phyloP scores from a whole-genome alignment of 192 early-diverging fungal species.

The Coemansia sp. region DNA sequence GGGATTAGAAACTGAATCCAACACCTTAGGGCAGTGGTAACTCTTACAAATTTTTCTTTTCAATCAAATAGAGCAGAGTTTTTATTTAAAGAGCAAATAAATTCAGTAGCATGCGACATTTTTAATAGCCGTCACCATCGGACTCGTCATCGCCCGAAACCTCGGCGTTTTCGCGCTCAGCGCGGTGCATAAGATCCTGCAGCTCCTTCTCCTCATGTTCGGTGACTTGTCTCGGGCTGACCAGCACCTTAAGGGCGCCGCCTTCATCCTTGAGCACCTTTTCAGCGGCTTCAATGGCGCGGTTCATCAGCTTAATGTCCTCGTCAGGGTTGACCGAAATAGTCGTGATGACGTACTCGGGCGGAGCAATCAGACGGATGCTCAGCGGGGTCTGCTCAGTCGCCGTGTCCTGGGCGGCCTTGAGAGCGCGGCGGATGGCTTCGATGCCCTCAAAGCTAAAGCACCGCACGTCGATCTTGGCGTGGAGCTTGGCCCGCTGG shows the following conservation, averaged over 20 bases:
- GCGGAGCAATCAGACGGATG: slow-evolving; percentile 89
- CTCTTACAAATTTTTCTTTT: too few relatives aligned
- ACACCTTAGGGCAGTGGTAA: too few relatives aligned
- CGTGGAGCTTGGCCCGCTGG: slow-evolving; percentile 93
- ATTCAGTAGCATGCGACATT: not conserved
- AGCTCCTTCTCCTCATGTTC: slow-evolving; percentile 95
- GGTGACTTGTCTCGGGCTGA: slow-evolving; percentile 89
- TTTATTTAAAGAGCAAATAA: too few relatives aligned
- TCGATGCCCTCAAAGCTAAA: slow-evolving; percentile 94
- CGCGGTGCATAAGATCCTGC: slow-evolving; percentile 81
- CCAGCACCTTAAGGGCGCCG: slow-evolving; percentile 79
- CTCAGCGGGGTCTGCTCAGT: slow-evolving; percentile 78
- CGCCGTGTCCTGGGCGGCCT: slow-evolving; percentile 79
- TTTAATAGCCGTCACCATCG: slow-evolving; percentile 56
- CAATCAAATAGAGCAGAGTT: too few relatives aligned
- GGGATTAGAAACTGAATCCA: too few relatives aligned
- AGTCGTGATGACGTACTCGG: slow-evolving; percentile 89
- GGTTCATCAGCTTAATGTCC: slow-evolving; percentile 87
- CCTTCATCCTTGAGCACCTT: slow-evolving; percentile 68
- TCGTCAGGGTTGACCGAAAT: slow-evolving; percentile 78
- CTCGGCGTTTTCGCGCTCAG: slow-evolving; percentile 89
- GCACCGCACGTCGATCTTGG: slow-evolving; percentile 93
- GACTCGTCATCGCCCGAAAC: slow-evolving; percentile 89
- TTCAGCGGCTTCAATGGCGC: slow-evolving; percentile 80
- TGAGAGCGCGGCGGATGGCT: slow-evolving; percentile 88